Evolutionary conservation across 2,329 filamentous ascomycete genomes (phyloP).

Genomic region (Clarireedia monteithiana): DNA sequence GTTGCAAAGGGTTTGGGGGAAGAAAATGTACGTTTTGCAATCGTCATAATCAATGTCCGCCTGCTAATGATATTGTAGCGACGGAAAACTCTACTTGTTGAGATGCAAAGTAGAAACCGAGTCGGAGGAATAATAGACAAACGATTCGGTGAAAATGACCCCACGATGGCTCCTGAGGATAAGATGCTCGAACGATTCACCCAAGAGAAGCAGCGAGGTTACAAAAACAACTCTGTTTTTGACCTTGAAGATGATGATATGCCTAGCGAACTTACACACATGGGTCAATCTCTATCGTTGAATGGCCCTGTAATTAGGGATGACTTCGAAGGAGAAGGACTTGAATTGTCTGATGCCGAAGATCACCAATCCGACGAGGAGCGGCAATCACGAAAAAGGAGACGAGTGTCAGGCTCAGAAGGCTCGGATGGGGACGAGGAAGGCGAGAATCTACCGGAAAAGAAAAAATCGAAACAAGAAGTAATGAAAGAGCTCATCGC

Average conservation of each 20-base stretch:
- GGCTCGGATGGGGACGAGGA: constrained; percentile 43
- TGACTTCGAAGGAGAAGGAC: constrained; percentile 73
- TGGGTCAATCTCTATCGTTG: constrained; percentile 66
- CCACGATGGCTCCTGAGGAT: constrained; percentile 87
- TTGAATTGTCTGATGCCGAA: constrained; percentile 50
- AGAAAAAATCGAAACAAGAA: constrained; percentile 92
- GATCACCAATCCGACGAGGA: constrained; percentile 48
- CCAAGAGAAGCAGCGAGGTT: constrained; percentile 70
- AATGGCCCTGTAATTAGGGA: constrained; percentile 49
- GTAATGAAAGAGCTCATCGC: constrained; percentile 97
- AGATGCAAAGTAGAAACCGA: constrained; percentile 84
- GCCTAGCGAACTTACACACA: constrained; percentile 67
- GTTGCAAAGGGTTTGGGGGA: constrained; percentile 81
- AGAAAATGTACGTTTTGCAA: constrained; percentile 54
- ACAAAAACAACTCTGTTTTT: constrained; percentile 75
- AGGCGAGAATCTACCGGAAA: constrained; percentile 56
- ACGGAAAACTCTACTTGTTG: constrained; percentile 30
- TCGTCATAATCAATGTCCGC: neutral
- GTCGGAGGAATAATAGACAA: constrained; percentile 87
- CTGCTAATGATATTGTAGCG: constrained; percentile 15
- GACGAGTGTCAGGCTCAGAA: constrained; percentile 41
- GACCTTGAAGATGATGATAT: constrained; percentile 81
- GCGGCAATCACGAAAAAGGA: constrained; percentile 46
- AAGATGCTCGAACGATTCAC: constrained; percentile 88
- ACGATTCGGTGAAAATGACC: constrained; percentile 92